Evolutionary conservation across 2,329 filamentous ascomycete species (phyloP).

Genomic region (Fonsecaea nubica): DNA sequence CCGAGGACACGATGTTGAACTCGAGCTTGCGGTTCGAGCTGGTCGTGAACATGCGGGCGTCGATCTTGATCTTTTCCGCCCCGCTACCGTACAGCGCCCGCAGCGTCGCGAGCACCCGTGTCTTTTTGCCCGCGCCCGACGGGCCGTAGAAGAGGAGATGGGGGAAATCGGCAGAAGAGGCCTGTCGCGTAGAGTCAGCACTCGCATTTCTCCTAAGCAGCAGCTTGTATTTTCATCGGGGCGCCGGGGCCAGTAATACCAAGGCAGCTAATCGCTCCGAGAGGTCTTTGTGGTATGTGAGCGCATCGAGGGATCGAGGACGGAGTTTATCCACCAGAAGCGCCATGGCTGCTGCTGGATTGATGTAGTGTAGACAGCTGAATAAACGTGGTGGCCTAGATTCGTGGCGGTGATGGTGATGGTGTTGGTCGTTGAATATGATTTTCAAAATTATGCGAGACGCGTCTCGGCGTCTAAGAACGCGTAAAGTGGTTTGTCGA

Average conservation of each 20-base stretch:
- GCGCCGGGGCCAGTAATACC: slow-evolving; percentile 58
- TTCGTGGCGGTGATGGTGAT: background rate
- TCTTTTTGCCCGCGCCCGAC: slow-evolving; percentile 97
- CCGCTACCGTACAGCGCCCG: slow-evolving; percentile 95
- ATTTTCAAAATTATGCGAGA: slow-evolving; percentile 7
- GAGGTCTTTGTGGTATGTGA: slow-evolving; percentile 88
- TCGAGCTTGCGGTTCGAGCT: slow-evolving; percentile 91
- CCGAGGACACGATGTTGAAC: slow-evolving; percentile 97
- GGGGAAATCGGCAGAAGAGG: slow-evolving; percentile 95
- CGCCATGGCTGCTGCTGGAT: slow-evolving; percentile 56
- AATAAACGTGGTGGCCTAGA: background rate
- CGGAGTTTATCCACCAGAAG: slow-evolving; percentile 70
- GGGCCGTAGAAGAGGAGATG: slow-evolving; percentile 97
- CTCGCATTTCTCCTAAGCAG: background rate
- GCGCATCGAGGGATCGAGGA: slow-evolving; percentile 57
- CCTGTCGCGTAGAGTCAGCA: slow-evolving; percentile 59
- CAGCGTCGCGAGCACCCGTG: slow-evolving; percentile 89
- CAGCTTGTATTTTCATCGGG: no score
- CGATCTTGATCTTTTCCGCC: slow-evolving; percentile 99
- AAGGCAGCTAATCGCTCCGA: slow-evolving; percentile 85
- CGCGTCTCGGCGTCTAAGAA: slow-evolving; percentile 9
- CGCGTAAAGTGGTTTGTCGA: slow-evolving; percentile 24
- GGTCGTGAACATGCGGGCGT: slow-evolving; percentile 94
- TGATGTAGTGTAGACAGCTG: background rate
- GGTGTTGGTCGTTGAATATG: background rate